Conservation (phyloP, 768 basidiomycete species). For the Russula virescens region DNA sequence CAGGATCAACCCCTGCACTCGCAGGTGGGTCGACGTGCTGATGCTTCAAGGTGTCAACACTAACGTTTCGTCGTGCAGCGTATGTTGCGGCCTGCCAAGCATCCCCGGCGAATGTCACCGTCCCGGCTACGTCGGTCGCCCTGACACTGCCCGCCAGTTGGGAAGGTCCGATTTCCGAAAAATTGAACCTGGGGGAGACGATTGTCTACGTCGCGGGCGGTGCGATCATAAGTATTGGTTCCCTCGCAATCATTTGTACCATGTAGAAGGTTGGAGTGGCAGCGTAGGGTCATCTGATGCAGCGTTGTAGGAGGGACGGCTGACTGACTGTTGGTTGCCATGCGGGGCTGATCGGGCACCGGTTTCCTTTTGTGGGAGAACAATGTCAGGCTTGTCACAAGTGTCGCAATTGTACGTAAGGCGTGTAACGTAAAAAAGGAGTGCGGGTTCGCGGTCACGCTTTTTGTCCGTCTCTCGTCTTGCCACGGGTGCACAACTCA, state of each 20-base stretch:
- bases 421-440: background rate
- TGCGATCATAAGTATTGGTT: constrained; percentile 43
- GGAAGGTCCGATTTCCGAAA: constrained; percentile 53
- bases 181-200: constrained; percentile 41
- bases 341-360: background rate
- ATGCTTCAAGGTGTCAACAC: background rate
- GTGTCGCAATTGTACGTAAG: background rate
- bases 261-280: constrained; percentile 31
- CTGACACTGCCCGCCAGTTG: constrained; percentile 46
- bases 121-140: constrained; percentile 36
- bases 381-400: background rate
- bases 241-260: constrained; percentile 49
- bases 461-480: background rate
- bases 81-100: constrained; percentile 46
- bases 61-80: constrained; percentile 34
- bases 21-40: constrained; percentile 38
- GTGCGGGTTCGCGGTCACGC: background rate
- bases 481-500: background rate
- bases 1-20: constrained; percentile 57
- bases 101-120: constrained; percentile 32
- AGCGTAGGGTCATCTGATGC: background rate
- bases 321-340: constrained; percentile 1
- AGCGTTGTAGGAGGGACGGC: no score
- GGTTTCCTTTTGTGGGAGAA: background rate
- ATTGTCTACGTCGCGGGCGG: constrained; percentile 42